Percentiles rank a stretch among this genome's conserved stretches.
phyloP scores from a whole-genome alignment of 2,329 filamentous ascomycete species.

The Monilinia fructigena region DNA sequence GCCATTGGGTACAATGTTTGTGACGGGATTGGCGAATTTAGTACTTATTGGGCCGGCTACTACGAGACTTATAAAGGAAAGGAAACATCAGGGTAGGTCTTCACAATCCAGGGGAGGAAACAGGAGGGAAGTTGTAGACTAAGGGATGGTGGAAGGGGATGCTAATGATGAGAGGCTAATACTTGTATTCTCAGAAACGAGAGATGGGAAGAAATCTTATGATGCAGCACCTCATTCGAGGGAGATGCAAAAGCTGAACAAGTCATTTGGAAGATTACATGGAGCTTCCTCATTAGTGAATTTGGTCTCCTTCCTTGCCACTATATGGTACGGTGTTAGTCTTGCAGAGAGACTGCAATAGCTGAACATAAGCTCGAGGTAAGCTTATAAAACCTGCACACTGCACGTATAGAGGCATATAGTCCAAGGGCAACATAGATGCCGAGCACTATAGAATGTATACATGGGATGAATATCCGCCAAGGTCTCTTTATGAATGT shows the following conservation, averaged over 20 bases:
- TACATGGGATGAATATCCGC: background rate
- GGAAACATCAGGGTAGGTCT: slow-evolving; percentile 74
- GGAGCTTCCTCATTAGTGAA: slow-evolving; percentile 80
- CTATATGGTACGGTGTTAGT: slow-evolving; percentile 74
- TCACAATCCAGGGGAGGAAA: background rate
- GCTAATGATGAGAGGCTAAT: background rate
- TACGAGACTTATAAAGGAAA: slow-evolving; percentile 68
- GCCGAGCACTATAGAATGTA: background rate
- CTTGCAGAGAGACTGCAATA: slow-evolving; percentile 46
- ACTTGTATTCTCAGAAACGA: slow-evolving; percentile 59
- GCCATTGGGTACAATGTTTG: slow-evolving; percentile 68
- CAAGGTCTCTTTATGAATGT: background rate
- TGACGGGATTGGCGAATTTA: slow-evolving; percentile 70
- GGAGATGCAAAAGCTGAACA: slow-evolving; percentile 81
- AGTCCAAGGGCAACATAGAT: background rate
- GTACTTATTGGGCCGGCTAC: slow-evolving; percentile 72
- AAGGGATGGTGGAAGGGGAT: background rate
- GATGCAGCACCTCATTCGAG: slow-evolving; percentile 76
- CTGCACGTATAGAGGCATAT: background rate
- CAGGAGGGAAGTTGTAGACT: background rate
- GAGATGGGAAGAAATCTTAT: slow-evolving; percentile 84
- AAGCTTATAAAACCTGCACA: background rate
- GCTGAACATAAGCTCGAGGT: background rate
- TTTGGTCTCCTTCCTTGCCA: slow-evolving; percentile 65
- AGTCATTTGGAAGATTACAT: slow-evolving; percentile 75